Evolutionary conservation across 2,329 filamentous ascomycete genomes (phyloP), one percentile per base, ranked within the genome.

Genomic region (Talaromyces rugulosus): DNA sequence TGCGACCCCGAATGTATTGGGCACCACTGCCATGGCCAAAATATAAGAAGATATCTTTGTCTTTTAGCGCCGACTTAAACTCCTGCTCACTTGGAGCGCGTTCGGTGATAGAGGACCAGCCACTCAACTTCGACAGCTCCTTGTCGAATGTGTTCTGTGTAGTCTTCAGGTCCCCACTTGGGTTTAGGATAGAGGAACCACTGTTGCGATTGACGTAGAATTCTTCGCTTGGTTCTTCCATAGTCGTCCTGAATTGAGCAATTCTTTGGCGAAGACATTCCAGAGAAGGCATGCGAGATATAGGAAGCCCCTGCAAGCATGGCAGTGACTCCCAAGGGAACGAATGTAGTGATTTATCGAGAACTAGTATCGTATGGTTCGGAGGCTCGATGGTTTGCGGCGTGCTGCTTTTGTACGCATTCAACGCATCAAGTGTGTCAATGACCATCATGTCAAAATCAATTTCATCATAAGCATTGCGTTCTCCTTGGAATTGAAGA

Each of bases 291-390:
- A 99, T 87, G 12, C 95, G 87, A 3, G 92, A 96, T 40, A 97
- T 89, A 0, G 94, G 89, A 4, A 88, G 81, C 2, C 84, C 85
- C 65, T 91, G 84, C 71, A 99, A 85, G 72, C 92, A 97, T 0
- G 93, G 92, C 42, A 99, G 79, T 0, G 92, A 96, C 72, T 99
- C 95, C 95, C 96, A 99, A 0, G 95, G 95, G 70, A 99, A 96
- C 1, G 86, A 82, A 70, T 98, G 95, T 2, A 99, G 82, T 2
- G 90, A 85, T 75, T 96, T 97, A 76, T 99, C 95, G 5, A 99
- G 82, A 6, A 99, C 87, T 2, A 99, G 82, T 59, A 99, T 89
- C 0, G 92, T 94, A 72, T 99, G 95, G 1, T 70, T 61, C 65
- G 70, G 58, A 67, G 67, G 58, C 68, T 63, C 64, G 6, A 64